Evolutionary conservation across 352 stramenopile species (phyloP).

Genomic region (Pythium aphanidermatum): DNA sequence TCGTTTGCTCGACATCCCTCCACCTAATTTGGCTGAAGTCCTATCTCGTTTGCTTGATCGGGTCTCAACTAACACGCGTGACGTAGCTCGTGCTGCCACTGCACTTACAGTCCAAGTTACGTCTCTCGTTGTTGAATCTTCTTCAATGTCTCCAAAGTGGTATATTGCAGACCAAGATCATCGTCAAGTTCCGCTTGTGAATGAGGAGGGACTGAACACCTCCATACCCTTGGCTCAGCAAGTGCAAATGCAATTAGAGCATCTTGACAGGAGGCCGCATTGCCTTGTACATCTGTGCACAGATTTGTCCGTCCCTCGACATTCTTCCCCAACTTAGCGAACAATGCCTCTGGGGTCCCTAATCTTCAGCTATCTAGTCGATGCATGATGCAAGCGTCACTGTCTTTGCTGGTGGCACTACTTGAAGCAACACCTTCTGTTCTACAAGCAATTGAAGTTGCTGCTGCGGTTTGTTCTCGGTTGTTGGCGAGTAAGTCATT

Average conservation of each 20-base stretch:
- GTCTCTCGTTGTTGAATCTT: neutral
- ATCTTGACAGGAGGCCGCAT: conserved; percentile 10
- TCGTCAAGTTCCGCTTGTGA: conserved; percentile 18
- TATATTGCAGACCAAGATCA: conserved; percentile 27
- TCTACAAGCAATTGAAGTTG: conserved; percentile 2
- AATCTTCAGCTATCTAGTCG: conserved; percentile 15
- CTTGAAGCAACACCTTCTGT: neutral
- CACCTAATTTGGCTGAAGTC: too few species aligned
- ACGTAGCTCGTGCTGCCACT: conserved; percentile 1
- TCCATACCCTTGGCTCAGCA: too few species aligned
- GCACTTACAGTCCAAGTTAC: conserved; percentile 14
- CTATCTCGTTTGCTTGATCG: too few species aligned
- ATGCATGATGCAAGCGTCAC: conserved; percentile 27
- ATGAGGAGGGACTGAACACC: conserved; percentile 6
- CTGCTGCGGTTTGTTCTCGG: conserved; percentile 7
- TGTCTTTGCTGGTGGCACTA: conserved; percentile 4
- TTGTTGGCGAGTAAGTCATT: too few species aligned
- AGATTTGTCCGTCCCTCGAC: conserved; percentile 26
- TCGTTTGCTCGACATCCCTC: too few species aligned
- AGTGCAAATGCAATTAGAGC: conserved; percentile 6
- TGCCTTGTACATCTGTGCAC: conserved; percentile 28
- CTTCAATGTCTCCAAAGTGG: conserved; percentile 20
- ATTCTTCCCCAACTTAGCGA: too few species aligned
- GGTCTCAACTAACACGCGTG: too few species aligned
- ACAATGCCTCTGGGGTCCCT: too few species aligned